Base-by-base conservation (phyloP, 2,329 filamentous ascomycete species). In the Alternaria sp. region DNA sequence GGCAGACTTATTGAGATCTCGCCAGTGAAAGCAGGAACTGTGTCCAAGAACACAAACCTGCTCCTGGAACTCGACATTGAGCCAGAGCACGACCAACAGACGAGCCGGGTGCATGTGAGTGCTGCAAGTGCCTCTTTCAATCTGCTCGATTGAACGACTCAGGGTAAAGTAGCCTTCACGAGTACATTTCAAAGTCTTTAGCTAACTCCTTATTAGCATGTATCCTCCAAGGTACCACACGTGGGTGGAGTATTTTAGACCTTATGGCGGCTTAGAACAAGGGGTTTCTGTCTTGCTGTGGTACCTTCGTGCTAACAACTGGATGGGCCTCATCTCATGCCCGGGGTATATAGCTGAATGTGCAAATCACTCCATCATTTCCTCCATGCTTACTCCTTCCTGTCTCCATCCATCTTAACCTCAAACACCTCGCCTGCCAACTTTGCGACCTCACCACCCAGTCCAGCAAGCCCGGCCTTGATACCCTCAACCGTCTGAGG, bases 401-500 rank as follows among this genome's bases (percentile, higher is more conserved):
- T 67, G 21, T 66, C 71, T 12, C 63, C 71, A 64, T 79, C 77
- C 62, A 71, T 71, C 40, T 63, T 71, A n/a, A 81, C 68, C 71
- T 82, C 81, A 75, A 87, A 87, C 59, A 88, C 66, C 57, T 82
- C 77, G 6, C 63, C 74, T 4, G 81, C 83, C 69, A 93, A 74
- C 72, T 85, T 84, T 69, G 83, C 83, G 11, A 90, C 84, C 45
- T 85, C 80, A 21, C 78, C 77, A 51, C 85, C 83, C 65, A 91
- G 67, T 10, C 76, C 80, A 54, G 80, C 82, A 68, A 92, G 75
- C 32, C 83, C 87, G 46, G 79, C 78, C 75, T 86, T 83, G 63
- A 95, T 87, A 25, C 76, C 83, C 53, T 79, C 81, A 43, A 89
- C 84, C 57, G 88, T 87, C 74, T 82, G 85, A 60, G 85, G 81